A percentile compares a stretch with the other conserved stretches of the same genome.
phyloP scores from a whole-genome alignment of 2,329 filamentous ascomycete genomes.

The Graphilbum sp. region DNA sequence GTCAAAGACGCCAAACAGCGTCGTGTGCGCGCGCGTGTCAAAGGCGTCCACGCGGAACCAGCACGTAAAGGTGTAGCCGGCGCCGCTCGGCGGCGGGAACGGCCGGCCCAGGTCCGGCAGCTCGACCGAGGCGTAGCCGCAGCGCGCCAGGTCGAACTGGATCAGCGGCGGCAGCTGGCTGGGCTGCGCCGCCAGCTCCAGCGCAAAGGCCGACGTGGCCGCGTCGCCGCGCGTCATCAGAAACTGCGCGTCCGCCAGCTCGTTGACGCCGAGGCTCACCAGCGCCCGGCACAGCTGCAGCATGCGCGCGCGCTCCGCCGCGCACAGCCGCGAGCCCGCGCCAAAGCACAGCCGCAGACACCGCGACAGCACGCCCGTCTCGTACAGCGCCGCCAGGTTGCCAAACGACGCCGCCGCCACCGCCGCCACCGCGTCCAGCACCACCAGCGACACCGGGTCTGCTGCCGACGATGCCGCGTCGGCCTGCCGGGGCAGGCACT shows the following conservation, averaged over 20 bases:
- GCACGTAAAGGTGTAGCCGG: slow-evolving; percentile 79
- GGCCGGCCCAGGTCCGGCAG: slow-evolving; percentile 67
- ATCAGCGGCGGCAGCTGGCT: slow-evolving; percentile 71
- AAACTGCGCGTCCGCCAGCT: slow-evolving; percentile 68
- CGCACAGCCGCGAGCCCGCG: slow-evolving; percentile 29
- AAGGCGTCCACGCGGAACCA: slow-evolving; percentile 86
- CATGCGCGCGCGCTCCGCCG: slow-evolving; percentile 41
- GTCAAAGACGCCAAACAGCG: slow-evolving; percentile 90
- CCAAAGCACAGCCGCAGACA: slow-evolving; percentile 48
- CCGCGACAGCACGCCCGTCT: slow-evolving; percentile 51
- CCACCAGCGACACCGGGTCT: slow-evolving; percentile 40
- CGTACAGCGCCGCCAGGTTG: slow-evolving; percentile 57
- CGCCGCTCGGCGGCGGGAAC: slow-evolving; percentile 60
- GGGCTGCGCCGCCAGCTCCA: slow-evolving; percentile 58
- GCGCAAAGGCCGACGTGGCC: slow-evolving; percentile 48
- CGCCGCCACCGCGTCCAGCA: slow-evolving; percentile 46
- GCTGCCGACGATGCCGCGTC: slow-evolving; percentile 13
- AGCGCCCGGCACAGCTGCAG: slow-evolving; percentile 52
- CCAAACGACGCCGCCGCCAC: slow-evolving; percentile 45
- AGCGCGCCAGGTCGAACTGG: slow-evolving; percentile 79
- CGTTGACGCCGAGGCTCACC: slow-evolving; percentile 59
- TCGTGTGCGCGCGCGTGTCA: slow-evolving; percentile 74
- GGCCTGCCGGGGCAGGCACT: slow-evolving; percentile 35
- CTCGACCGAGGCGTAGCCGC: slow-evolving; percentile 83
- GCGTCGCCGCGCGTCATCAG: slow-evolving; percentile 40